phyloP scores from a whole-genome alignment of 441 rosid genomes.

The Gossypium laxum region DNA sequence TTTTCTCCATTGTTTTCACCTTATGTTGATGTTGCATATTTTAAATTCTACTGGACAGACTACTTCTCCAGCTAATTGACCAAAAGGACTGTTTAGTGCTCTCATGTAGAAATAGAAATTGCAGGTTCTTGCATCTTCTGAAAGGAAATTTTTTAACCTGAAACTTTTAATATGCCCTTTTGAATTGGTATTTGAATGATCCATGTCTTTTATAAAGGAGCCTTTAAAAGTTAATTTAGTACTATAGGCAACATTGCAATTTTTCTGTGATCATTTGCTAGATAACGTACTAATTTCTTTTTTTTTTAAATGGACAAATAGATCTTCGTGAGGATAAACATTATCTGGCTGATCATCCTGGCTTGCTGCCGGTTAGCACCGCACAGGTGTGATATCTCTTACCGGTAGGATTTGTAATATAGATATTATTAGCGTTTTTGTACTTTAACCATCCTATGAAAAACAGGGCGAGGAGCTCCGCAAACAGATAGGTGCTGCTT shows the following conservation, averaged over 20 bases:
- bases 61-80: background rate
- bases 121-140: background rate
- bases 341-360: constrained; percentile 95
- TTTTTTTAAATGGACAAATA: constrained; percentile 23
- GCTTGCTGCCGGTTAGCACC: constrained; percentile 79
- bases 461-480: constrained; percentile 91
- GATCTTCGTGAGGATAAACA: constrained; percentile 96
- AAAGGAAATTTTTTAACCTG: background rate
- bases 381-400: constrained; percentile 51
- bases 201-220: background rate
- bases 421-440: constrained; percentile 8
- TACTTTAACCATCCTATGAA: background rate
- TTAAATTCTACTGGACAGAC: background rate
- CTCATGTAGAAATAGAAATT: background rate
- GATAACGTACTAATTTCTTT: constrained; percentile 11
- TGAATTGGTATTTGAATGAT: background rate
- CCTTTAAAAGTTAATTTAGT: background rate
- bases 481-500: constrained; percentile 81
- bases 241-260: background rate
- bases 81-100: background rate
- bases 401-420: constrained; percentile 14
- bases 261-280: background rate
- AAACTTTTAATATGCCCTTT: background rate
- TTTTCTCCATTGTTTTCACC: background rate
- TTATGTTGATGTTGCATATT: background rate